These are phyloP conservation scores for Neurospora sp. DNA, from an alignment of 495 filamentous ascomycete genomes.

Conservation along the genomic window DNA sequence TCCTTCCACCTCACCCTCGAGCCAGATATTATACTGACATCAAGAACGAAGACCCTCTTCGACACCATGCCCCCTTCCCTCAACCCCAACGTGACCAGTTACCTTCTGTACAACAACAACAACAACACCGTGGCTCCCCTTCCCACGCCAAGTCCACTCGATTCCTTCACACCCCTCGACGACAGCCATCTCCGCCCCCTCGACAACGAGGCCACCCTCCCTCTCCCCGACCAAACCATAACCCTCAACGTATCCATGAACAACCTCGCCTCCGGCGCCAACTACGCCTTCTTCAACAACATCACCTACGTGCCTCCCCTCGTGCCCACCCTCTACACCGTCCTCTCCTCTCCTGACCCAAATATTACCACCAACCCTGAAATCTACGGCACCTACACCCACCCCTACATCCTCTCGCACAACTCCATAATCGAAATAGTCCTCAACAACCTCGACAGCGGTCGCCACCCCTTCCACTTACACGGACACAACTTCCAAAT, in stretches of 20 bases:
- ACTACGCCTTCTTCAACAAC: constrained; percentile 77
- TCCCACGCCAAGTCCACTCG: constrained; percentile 43
- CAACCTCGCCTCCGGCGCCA: constrained; percentile 62
- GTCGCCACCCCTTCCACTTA: constrained; percentile 76
- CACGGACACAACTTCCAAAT: constrained; percentile 80
- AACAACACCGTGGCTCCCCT: constrained; percentile 35
- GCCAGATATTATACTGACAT: constrained; percentile 1
- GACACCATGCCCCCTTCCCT: constrained; percentile 52
- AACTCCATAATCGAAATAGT: constrained; percentile 65
- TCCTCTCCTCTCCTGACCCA: constrained; percentile 51
- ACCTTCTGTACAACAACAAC: constrained; percentile 66
- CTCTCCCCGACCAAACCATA: constrained; percentile 49
- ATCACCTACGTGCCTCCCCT: constrained; percentile 64
- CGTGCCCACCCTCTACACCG: constrained; percentile 74
- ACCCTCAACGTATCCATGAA: constrained; percentile 59
- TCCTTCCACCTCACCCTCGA: neutral
- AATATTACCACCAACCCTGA: constrained; percentile 36
- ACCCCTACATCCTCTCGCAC: constrained; percentile 57
- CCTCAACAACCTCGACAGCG: constrained; percentile 66
- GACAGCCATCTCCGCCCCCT: constrained; percentile 60
- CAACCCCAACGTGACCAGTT: constrained; percentile 70
- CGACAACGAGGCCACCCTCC: constrained; percentile 47
- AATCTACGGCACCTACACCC: constrained; percentile 66
- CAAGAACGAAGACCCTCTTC: constrained; percentile 48
- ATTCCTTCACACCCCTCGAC: constrained; percentile 56